Conservation (phyloP, 306 rosid genomes). For the Prunus padus region DNA sequence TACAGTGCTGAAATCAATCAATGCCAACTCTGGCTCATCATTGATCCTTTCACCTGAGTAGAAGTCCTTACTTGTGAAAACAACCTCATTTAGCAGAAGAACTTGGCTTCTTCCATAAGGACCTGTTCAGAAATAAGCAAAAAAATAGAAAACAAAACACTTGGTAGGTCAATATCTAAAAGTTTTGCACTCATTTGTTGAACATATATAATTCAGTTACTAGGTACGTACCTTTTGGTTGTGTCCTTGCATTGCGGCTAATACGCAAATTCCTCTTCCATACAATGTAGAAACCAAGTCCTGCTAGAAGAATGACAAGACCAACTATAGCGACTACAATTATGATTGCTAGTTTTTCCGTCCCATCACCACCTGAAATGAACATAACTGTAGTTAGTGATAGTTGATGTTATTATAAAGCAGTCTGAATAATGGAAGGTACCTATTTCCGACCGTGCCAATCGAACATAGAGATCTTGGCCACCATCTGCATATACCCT, state of each 20-base stretch:
- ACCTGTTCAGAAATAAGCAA: constrained; percentile 40
- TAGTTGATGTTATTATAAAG: too few relatives aligned
- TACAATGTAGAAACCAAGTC: constrained; percentile 30
- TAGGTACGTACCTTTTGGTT: constrained; percentile 49
- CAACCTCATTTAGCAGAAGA: constrained; percentile 39
- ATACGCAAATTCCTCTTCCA: constrained; percentile 32
- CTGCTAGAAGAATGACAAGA: constrained; percentile 38
- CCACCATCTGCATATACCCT: constrained; percentile 48
- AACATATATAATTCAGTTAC: neutral
- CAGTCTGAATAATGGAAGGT: neutral
- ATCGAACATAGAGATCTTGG: constrained; percentile 53
- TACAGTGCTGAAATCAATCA: constrained; percentile 47
- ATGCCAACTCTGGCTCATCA: constrained; percentile 61
- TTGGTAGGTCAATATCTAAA: neutral
- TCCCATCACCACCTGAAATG: constrained; percentile 31
- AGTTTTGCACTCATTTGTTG: constrained; percentile 1
- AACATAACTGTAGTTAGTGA: constrained; percentile 14
- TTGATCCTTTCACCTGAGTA: constrained; percentile 53
- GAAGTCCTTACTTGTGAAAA: constrained; percentile 34
- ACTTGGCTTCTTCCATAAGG: constrained; percentile 52
- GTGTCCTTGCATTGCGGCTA: constrained; percentile 13
- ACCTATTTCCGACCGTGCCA: constrained; percentile 75
- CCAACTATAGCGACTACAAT: constrained; percentile 39
- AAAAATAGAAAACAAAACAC: neutral
- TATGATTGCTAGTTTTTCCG: constrained; percentile 23